phyloP scores from a whole-genome alignment of 768 basidiomycete genomes.

The Pluteus cervinus region DNA sequence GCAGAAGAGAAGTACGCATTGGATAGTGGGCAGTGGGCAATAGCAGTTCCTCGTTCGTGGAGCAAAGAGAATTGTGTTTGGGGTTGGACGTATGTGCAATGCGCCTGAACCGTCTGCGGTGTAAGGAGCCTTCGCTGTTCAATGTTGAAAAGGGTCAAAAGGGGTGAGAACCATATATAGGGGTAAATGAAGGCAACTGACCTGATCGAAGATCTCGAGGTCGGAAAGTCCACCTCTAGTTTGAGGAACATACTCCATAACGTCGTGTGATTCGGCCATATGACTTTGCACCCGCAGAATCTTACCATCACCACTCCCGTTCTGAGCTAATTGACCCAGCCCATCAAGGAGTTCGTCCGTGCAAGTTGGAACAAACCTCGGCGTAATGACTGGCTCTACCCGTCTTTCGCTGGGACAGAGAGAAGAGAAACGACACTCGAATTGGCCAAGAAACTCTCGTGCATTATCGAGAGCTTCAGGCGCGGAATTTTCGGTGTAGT shows the following conservation, averaged over 20 bases:
- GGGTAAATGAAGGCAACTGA: conserved; percentile 19
- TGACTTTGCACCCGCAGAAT: conserved; percentile 74
- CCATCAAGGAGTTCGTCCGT: conserved; percentile 62
- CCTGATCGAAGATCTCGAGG: conserved; percentile 69
- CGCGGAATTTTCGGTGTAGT: conserved; percentile 63
- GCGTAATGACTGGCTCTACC: conserved; percentile 80
- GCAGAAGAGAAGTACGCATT: conserved; percentile 87
- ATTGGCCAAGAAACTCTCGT: conserved; percentile 48
- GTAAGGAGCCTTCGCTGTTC: conserved; percentile 56
- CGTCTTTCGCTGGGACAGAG: conserved; percentile 38
- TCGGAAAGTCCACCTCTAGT: conserved; percentile 62
- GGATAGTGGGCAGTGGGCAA: conserved; percentile 87
- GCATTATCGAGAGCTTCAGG: conserved; percentile 45
- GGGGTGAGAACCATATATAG: conserved; percentile 3
- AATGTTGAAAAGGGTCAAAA: neutral
- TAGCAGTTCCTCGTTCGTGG: conserved; percentile 42
- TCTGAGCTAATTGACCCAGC: conserved; percentile 48
- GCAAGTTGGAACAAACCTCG: conserved; percentile 87
- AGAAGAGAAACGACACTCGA: too few species aligned
- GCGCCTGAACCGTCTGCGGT: conserved; percentile 70
- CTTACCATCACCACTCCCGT: too few species aligned
- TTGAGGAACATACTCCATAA: conserved; percentile 63
- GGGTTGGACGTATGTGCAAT: conserved; percentile 75
- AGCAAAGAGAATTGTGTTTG: conserved; percentile 49
- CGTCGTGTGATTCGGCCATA: conserved; percentile 73